Percentiles rank a stretch among this genome's conserved stretches.
Conservation (phyloP, 1,284 basidiomycete species). For the Sporisorium reilianum region DNA sequence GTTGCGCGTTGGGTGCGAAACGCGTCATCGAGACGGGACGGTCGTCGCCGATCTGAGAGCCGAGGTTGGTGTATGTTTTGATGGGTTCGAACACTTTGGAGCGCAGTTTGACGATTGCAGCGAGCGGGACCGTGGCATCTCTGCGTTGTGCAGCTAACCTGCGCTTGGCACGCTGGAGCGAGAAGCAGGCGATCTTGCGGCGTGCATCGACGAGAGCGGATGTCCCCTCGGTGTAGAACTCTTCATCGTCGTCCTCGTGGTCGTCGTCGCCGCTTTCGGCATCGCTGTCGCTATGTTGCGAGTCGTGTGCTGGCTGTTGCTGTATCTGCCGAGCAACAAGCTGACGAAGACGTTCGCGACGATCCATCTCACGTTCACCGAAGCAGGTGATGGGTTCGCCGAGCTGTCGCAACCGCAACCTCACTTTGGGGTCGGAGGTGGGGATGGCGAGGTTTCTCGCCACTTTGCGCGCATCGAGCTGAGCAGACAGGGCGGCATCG, state of each 20-base stretch:
- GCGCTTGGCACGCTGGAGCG: constrained; percentile 92
- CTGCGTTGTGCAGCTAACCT: constrained; percentile 87
- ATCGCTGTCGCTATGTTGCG: constrained; percentile 71
- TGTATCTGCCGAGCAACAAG: constrained; percentile 72
- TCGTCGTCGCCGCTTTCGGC: constrained; percentile 16
- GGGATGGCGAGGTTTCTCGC: constrained; percentile 94
- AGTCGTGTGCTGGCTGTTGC: constrained; percentile 74
- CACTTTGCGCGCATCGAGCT: constrained; percentile 75
- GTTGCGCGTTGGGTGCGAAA: constrained; percentile 89
- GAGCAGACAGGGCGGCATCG: constrained; percentile 54
- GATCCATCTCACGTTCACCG: constrained; percentile 80
- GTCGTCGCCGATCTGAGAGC: constrained; percentile 97
- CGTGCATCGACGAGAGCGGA: constrained; percentile 86
- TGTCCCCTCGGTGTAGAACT: constrained; percentile 94
- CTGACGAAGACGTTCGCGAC: constrained; percentile 92
- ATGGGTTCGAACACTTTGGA: constrained; percentile 89
- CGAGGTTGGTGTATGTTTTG: constrained; percentile 91
- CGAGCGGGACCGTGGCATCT: constrained; percentile 87
- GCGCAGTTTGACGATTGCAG: constrained; percentile 88
- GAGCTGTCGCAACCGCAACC: constrained; percentile 86
- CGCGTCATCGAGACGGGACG: constrained; percentile 92
- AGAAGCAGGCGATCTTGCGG: constrained; percentile 87
- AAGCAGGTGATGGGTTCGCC: constrained; percentile 97
- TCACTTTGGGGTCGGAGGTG: constrained; percentile 93
- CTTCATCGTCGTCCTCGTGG: constrained; percentile 78